phyloP scores from a whole-genome alignment of 495 filamentous ascomycete genomes.

The Penicillium canariense region DNA sequence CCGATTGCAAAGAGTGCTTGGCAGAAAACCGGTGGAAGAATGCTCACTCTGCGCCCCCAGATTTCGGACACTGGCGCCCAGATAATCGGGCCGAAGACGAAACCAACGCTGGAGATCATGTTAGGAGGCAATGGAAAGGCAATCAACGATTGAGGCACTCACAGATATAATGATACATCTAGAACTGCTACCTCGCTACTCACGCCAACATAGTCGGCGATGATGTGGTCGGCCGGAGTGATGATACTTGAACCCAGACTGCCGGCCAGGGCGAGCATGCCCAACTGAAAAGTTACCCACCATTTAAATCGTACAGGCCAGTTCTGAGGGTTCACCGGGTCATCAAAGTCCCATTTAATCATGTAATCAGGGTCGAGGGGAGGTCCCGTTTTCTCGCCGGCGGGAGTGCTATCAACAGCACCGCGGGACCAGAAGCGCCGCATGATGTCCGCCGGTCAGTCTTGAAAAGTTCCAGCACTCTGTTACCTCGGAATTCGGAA shows the following conservation, averaged over 20 bases:
- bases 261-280: constrained; percentile 48
- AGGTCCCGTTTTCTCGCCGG: not conserved
- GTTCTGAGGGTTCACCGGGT: constrained; percentile 44
- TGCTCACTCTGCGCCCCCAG: constrained; percentile 38
- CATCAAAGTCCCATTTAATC: constrained; percentile 10
- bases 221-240: constrained; percentile 41
- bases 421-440: not conserved
- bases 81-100: constrained; percentile 27
- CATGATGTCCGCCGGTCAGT: not conserved
- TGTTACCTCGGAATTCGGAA: not conserved
- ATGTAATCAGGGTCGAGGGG: constrained; percentile 4
- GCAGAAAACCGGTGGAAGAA: constrained; percentile 46
- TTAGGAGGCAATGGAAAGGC: not conserved
- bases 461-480: not conserved
- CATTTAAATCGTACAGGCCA: constrained; percentile 43
- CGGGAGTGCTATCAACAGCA: not conserved
- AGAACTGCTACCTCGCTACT: constrained; percentile 30
- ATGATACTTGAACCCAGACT: constrained; percentile 51
- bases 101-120: constrained; percentile 11
- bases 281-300: constrained; percentile 50
- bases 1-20: constrained; percentile 46
- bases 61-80: constrained; percentile 45
- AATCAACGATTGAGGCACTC: not conserved
- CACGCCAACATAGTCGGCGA: constrained; percentile 36
- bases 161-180: constrained; percentile 5